Percentiles rank a stretch among this genome's conserved stretches.
Conservation (phyloP, 1,284 basidiomycete genomes). For the Leucoagaricus sp. region DNA sequence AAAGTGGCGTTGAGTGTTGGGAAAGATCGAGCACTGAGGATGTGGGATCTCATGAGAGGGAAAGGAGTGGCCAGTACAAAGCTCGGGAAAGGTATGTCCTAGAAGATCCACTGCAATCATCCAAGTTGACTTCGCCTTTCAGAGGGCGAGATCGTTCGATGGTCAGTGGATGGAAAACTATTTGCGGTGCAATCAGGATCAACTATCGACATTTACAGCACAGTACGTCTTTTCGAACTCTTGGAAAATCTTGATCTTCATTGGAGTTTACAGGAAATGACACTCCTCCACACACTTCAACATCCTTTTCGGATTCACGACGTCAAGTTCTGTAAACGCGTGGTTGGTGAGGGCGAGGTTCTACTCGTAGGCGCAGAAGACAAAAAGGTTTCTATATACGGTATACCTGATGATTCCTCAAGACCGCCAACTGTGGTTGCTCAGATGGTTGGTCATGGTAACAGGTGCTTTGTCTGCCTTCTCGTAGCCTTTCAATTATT, state of each 20-base stretch:
- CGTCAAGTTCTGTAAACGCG: constrained; percentile 66
- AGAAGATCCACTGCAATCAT: not conserved
- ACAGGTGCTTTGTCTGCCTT: constrained; percentile 51
- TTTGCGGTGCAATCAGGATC: constrained; percentile 81
- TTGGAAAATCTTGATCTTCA: constrained; percentile 4
- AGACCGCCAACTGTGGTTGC: constrained; percentile 47
- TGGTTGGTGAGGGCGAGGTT: constrained; percentile 58
- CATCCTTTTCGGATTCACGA: constrained; percentile 84
- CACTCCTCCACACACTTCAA: constrained; percentile 65
- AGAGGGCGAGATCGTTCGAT: constrained; percentile 90
- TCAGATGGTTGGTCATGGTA: constrained; percentile 69
- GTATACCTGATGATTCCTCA: constrained; percentile 44
- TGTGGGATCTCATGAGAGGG: constrained; percentile 99
- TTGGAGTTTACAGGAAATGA: constrained; percentile 58
- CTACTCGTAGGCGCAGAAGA: constrained; percentile 86
- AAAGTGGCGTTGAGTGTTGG: constrained; percentile 92
- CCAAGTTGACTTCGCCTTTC: constrained; percentile 12
- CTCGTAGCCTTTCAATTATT: constrained; percentile 2
- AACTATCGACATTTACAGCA: constrained; percentile 80
- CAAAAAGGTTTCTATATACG: constrained; percentile 78
- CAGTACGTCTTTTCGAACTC: constrained; percentile 47
- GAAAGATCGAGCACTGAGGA: constrained; percentile 85
- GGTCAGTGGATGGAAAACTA: constrained; percentile 74
- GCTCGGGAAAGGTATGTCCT: constrained; percentile 73
- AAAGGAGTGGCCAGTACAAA: constrained; percentile 88